Evolutionary conservation across 352 stramenopile species (phyloP), one percentile per base, ranked within the genome.

Genomic region (Globisporangium alternatum): DNA sequence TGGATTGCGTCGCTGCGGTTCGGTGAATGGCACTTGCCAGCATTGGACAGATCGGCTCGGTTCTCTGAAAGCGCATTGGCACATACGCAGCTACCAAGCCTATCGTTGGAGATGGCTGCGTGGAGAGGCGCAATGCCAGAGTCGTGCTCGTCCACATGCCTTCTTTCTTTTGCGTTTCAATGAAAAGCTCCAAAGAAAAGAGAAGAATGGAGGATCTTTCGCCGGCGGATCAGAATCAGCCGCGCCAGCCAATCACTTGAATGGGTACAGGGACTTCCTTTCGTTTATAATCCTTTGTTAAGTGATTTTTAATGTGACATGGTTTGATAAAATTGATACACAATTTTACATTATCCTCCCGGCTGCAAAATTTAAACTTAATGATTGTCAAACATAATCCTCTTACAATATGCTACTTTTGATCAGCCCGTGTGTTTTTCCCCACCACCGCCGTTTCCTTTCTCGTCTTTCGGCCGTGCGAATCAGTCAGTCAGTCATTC

Each of bases 401-500:
- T 17, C 41, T 21, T 10, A 0, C 2, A 47, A 44, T 0, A 30
- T 28, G n/a, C 19, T 44, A 30, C 1, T 10, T 25, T 19, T 28
- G 1, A 28, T 4, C 7, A 30, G 25, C 44, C 31, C 21, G 52
- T 31, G 52, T 57, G 31, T 57, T 57, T 3, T 9, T 10, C 30
- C 28, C 52, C 30, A 57, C 6, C 35, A 13, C 35, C 21, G 21
- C 22, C 52, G 5, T 57, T 57, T 44, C 52, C 31, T 25, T 30
- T 44, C 33, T 33, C 17, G 13, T 35, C 48, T 31, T 56, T 56
- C 28, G 25, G 7, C 10, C n/a, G 25, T 25, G 52, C 39, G 52
- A 57, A 57, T 57, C 51, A 56, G 51, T 17, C 52, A n/a, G 19
- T 44, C 52, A 39, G 13, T 35, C 52, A 21, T 47, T 21, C 19